Percentiles rank a stretch among this genome's conserved stretches.
These are phyloP conservation scores for Barnettozyma sucrosica DNA, from an alignment of 805 yeast species.

Conservation along the genomic window DNA sequence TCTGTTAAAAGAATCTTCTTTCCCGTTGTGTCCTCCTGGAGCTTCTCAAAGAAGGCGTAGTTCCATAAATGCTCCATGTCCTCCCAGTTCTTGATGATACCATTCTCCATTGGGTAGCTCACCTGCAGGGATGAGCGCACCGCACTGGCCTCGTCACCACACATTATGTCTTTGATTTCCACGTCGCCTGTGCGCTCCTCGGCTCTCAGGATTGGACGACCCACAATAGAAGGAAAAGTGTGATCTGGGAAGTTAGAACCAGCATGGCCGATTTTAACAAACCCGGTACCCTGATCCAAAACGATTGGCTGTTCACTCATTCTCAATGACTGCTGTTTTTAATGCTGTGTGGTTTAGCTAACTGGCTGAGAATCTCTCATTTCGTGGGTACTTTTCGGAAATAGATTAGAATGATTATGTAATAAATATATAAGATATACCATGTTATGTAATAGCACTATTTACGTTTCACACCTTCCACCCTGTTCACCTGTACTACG, in stretches of 20 bases:
- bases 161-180: conserved; percentile 93
- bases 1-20: conserved; percentile 85
- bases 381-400: background rate
- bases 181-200: conserved; percentile 79
- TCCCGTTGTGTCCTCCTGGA: conserved; percentile 76
- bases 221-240: conserved; percentile 96
- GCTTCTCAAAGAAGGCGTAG: conserved; percentile 88
- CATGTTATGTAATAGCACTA: too few species aligned
- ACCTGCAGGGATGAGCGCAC: conserved; percentile 87
- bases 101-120: conserved; percentile 98
- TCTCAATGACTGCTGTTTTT: conserved; percentile 1
- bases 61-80: conserved; percentile 99
- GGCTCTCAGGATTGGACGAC: conserved; percentile 94
- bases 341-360: background rate
- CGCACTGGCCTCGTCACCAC: conserved; percentile 91
- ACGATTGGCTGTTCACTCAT: conserved; percentile 39
- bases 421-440: background rate
- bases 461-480: too few species aligned
- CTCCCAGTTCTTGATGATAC: conserved; percentile 95
- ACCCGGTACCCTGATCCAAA: conserved; percentile 98
- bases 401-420: background rate
- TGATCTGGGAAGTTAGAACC: conserved; percentile 96
- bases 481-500: too few species aligned
- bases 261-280: conserved; percentile 93
- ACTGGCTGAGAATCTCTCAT: background rate